Evolutionary conservation across 331 rosid genomes (phyloP).

Genomic region (Prunus yedoensis): DNA sequence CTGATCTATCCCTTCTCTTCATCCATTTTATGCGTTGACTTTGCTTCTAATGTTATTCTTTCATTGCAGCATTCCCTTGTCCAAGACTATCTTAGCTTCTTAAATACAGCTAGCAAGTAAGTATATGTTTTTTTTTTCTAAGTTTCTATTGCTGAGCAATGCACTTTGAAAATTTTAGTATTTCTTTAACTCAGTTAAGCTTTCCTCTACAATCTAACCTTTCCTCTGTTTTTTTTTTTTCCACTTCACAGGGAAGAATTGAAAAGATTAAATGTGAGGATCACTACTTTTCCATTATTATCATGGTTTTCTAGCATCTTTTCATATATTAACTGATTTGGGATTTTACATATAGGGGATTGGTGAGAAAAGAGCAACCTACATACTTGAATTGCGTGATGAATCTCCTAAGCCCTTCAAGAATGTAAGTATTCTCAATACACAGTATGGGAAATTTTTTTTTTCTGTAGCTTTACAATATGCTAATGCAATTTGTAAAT

Average conservation of each 20-base stretch:
- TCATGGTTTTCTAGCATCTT: not conserved
- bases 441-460: not conserved
- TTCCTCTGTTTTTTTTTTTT: not conserved
- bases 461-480: no score
- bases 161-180: not conserved
- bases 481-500: no score
- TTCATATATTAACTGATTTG: constrained; percentile 1
- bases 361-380: constrained; percentile 83
- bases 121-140: constrained; percentile 12
- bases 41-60: constrained; percentile 17
- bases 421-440: constrained; percentile 42
- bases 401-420: constrained; percentile 75
- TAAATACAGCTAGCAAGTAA: constrained; percentile 86
- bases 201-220: constrained; percentile 4
- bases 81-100: constrained; percentile 53
- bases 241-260: constrained; percentile 60
- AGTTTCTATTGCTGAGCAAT: not conserved
- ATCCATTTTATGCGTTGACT: not conserved
- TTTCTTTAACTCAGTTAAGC: not conserved
- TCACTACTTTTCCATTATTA: not conserved
- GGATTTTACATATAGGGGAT: constrained; percentile 53
- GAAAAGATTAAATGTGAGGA: constrained; percentile 63
- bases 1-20: constrained; percentile 14
- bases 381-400: constrained; percentile 63
- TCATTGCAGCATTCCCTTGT: constrained; percentile 61